These are phyloP conservation scores for Kodamaea derodonti DNA, from an alignment of 1,139 yeast genomes.

Conservation along the genomic window DNA sequence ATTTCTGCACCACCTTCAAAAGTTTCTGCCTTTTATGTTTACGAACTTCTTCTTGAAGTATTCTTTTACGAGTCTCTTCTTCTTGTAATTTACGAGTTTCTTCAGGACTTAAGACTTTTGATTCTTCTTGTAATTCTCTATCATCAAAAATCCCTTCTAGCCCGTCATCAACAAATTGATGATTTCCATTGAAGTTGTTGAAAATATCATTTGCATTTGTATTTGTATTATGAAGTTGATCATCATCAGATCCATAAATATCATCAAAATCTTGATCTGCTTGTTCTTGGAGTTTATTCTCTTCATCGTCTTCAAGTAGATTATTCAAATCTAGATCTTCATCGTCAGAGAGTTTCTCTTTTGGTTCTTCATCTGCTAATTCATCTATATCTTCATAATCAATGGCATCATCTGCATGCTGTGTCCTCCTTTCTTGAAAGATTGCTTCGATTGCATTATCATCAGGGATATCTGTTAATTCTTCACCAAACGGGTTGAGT, in stretches of 20 bases:
- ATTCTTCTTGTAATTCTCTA: constrained; percentile 14
- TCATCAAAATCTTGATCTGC: constrained; percentile 49
- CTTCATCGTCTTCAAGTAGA: constrained; percentile 27
- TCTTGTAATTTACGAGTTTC: not conserved
- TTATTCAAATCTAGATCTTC: constrained; percentile 21
- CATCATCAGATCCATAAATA: constrained; percentile 35
- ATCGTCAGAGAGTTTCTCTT: constrained; percentile 11
- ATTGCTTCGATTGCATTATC: constrained; percentile 38
- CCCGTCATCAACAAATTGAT: constrained; percentile 33
- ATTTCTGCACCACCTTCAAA: constrained; percentile 25
- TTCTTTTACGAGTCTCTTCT: constrained; percentile 16
- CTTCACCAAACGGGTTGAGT: not conserved
- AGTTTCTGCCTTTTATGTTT: constrained; percentile 23
- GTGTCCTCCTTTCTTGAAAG: constrained; percentile 37
- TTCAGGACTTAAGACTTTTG: not conserved
- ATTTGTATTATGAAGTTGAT: constrained; percentile 4
- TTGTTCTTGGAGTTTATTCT: constrained; percentile 23
- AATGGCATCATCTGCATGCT: constrained; percentile 89
- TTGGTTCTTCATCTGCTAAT: constrained; percentile 80
- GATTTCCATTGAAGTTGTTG: constrained; percentile 21
- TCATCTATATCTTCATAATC: constrained; percentile 96
- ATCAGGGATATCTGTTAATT: constrained; percentile 20
- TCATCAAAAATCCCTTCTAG: constrained; percentile 40
- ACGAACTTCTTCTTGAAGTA: constrained; percentile 20
- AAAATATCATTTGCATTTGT: constrained; percentile 10